These are phyloP conservation scores for Starmerella kuoi DNA, from an alignment of 805 yeast species.

Conservation along the genomic window DNA sequence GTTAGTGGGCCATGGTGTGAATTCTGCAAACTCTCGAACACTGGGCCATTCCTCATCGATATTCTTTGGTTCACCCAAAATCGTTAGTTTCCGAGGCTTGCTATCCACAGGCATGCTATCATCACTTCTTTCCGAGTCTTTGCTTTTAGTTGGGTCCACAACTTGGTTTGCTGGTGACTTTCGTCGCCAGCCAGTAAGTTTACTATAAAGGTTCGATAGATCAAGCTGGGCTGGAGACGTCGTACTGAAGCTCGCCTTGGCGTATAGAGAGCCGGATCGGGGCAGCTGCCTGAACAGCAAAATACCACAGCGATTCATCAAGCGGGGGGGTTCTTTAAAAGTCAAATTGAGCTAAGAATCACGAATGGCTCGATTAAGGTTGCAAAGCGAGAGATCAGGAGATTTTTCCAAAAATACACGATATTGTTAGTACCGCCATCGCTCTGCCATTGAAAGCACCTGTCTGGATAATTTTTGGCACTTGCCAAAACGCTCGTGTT, in stretches of 20 bases:
- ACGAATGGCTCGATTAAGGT: too few species aligned
- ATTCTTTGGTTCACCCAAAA: conserved; percentile 20
- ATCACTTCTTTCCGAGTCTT: conserved; percentile 11
- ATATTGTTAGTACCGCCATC: too few species aligned
- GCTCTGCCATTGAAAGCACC: too few species aligned
- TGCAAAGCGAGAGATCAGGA: too few species aligned
- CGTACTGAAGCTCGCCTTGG: conserved; percentile 10
- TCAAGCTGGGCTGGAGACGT: conserved; percentile 8
- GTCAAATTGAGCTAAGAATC: too few species aligned
- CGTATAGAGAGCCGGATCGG: background rate
- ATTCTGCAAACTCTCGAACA: conserved; percentile 18
- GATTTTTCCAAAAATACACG: too few species aligned
- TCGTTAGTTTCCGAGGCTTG: conserved; percentile 18
- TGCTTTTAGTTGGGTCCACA: conserved; percentile 20
- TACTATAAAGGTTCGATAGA: conserved; percentile 14
- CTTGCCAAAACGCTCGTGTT: too few species aligned
- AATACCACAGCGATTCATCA: background rate
- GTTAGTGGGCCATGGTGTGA: conserved; percentile 27
- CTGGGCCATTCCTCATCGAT: conserved; percentile 14
- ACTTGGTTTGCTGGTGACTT: conserved; percentile 10
- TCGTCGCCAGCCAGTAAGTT: conserved; percentile 17
- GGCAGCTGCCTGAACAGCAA: background rate
- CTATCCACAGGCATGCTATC: conserved; percentile 18
- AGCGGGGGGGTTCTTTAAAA: too few species aligned
- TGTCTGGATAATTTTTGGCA: too few species aligned